These are phyloP conservation scores for Candida bentonensis DNA, from an alignment of 805 yeast genomes.

Conservation along the genomic window DNA sequence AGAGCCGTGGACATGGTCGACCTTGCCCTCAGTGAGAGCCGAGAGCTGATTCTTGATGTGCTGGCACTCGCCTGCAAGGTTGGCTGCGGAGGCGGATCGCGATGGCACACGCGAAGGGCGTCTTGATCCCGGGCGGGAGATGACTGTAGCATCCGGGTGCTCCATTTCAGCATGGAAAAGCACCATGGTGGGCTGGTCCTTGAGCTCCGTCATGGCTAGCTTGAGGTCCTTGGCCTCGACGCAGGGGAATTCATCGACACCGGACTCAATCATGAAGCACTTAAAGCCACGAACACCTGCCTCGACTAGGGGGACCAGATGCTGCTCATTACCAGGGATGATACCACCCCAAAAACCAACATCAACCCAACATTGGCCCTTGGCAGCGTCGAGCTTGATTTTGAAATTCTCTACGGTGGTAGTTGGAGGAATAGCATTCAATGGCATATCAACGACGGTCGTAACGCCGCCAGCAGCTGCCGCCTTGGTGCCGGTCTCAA, in stretches of 20 bases:
- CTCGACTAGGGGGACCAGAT: conserved; percentile 59
- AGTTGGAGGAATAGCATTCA: conserved; percentile 92
- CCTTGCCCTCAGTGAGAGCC: not conserved
- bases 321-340: conserved; percentile 60
- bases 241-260: conserved; percentile 93
- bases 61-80: conserved; percentile 1
- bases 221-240: conserved; percentile 51
- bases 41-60: not conserved
- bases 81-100: not conserved
- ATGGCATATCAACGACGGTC: conserved; percentile 90
- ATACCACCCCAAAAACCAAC: conserved; percentile 96
- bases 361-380: conserved; percentile 78
- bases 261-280: conserved; percentile 83
- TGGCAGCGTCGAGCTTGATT: conserved; percentile 63
- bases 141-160: conserved; percentile 7
- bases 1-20: not conserved
- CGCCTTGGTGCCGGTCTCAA: conserved; percentile 88
- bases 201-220: conserved; percentile 49
- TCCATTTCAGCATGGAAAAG: conserved; percentile 94
- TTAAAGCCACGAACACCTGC: conserved; percentile 92
- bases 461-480: conserved; percentile 97
- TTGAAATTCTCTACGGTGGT: conserved; percentile 68
- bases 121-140: not conserved
- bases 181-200: conserved; percentile 51
- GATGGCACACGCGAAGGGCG: conserved; percentile 1